Conservation (phyloP, 2,329 filamentous ascomycete species). For the Paracamarosporium sp. region DNA sequence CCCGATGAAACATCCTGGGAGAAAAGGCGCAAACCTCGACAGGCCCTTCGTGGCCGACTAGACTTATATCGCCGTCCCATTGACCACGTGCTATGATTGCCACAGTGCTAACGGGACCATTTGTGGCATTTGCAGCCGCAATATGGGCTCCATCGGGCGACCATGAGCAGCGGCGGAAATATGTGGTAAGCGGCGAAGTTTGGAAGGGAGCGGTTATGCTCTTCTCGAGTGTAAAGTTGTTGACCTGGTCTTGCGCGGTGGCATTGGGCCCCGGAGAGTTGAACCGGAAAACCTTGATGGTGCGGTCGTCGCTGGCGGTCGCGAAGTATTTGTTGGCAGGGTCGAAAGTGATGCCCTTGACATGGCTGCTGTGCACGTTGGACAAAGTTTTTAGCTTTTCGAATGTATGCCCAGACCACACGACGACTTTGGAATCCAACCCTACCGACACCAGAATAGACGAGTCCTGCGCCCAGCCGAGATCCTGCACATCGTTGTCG, state of each 20-base stretch:
- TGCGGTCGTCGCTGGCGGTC: slow-evolving; percentile 94
- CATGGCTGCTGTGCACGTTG: slow-evolving; percentile 87
- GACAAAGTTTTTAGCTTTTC: slow-evolving; percentile 95
- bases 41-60: slow-evolving; percentile 96
- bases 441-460: slow-evolving; percentile 96
- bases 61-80: slow-evolving; percentile 96
- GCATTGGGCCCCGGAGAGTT: slow-evolving; percentile 87
- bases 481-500: slow-evolving; percentile 97
- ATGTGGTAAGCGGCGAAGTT: slow-evolving; percentile 92
- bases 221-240: slow-evolving; percentile 95
- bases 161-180: slow-evolving; percentile 96
- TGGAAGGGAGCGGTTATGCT: slow-evolving; percentile 88
- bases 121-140: slow-evolving; percentile 94
- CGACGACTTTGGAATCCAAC: slow-evolving; percentile 94
- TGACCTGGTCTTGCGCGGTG: slow-evolving; percentile 91
- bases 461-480: slow-evolving; percentile 96
- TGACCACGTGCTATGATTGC: slow-evolving; percentile 90
- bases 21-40: slow-evolving; percentile 98
- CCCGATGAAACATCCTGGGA: slow-evolving; percentile 81
- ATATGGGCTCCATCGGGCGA: slow-evolving; percentile 97
- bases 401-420: slow-evolving; percentile 98
- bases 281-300: slow-evolving; percentile 96
- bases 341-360: slow-evolving; percentile 98
- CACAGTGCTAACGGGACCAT: slow-evolving; percentile 95
- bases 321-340: slow-evolving; percentile 99